Evolutionary conservation across 208 protist genomes (phyloP), one percentile per base, ranked within the genome.

Genomic region (Histomonas meleagridis): DNA sequence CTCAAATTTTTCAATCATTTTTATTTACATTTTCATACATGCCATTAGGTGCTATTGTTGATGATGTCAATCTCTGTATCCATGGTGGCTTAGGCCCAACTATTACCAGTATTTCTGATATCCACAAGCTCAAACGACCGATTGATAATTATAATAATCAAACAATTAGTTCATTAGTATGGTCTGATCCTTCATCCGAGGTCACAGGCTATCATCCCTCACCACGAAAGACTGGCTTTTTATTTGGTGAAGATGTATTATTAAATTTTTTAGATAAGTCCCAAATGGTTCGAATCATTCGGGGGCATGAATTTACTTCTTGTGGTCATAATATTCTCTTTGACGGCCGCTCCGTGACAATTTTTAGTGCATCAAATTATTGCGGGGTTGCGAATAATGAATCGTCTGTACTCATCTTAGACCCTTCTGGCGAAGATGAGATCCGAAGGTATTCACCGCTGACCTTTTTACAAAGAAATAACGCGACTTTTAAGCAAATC

Each of bases 341-440:
- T 18, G 70, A 79, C 4, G 40, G 49, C 40, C 46, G 49, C 16
- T 46, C 23, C 40, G 46, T 46, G 14, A 79, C 70, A n/a, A 40
- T 79, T 43, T 79, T 86, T 21, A 51, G 40, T 14, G 76, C 76
- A 38, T 86, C 76, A 38, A 51, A 86, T 55, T 86, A 86, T 35
- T 86, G 76, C 26, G 76, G 76, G 2, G 55, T 55, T 55, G 28
- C 35, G 1, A 43, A 43, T 3, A 86, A 86, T 28, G n/a, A 55
- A 55, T 51, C 76, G 7, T 40, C 76, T 21, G 46, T 86, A 38
- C 38, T 86, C 5, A 43, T 43, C 5, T 18, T 76, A 46, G 35
- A 76, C 18, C 53, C 53, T 23, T 23, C 7, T 60, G 53, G 53
- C 18, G 53, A 60, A 60, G 53, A 60, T 60, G 53, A 60, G 18